Conservation (phyloP, 768 basidiomycete species). For the Tylopilus rubrobrunneus region DNA sequence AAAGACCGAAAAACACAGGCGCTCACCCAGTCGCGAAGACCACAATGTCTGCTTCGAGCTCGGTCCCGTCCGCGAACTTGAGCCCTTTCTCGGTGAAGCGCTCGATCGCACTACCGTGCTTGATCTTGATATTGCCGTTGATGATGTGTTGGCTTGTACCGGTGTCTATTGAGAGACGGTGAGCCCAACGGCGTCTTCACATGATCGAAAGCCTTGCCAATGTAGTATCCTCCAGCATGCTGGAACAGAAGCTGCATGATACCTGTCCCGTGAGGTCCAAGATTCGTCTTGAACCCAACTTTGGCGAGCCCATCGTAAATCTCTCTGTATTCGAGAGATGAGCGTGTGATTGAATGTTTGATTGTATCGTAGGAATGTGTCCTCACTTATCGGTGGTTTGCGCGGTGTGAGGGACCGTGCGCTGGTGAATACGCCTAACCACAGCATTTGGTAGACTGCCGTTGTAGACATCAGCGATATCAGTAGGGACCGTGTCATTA, state of each 20-base stretch:
- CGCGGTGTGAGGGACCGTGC: slow-evolving; percentile 10
- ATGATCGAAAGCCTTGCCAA: slow-evolving; percentile 24
- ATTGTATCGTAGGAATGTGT: too few relatives aligned
- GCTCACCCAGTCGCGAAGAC: slow-evolving; percentile 31
- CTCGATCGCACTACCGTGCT: slow-evolving; percentile 36
- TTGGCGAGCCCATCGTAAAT: slow-evolving; percentile 35
- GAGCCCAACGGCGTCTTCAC: neutral
- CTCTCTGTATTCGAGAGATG: slow-evolving; percentile 21
- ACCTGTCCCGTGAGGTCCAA: slow-evolving; percentile 34
- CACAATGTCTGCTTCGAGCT: slow-evolving; percentile 31
- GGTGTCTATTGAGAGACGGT: slow-evolving; percentile 17
- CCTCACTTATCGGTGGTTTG: slow-evolving; percentile 28
- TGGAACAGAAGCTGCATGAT: slow-evolving; percentile 24
- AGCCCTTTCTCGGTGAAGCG: slow-evolving; percentile 32
- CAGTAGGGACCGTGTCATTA: slow-evolving; percentile 13
- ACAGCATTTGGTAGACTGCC: slow-evolving; percentile 16
- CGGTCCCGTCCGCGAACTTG: slow-evolving; percentile 10
- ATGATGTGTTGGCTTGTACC: slow-evolving; percentile 44
- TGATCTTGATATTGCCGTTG: slow-evolving; percentile 49
- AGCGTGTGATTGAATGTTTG: neutral
- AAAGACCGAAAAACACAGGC: neutral
- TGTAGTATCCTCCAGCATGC: slow-evolving; percentile 39
- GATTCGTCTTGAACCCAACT: slow-evolving; percentile 37
- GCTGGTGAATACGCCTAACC: slow-evolving; percentile 19
- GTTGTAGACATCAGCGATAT: slow-evolving; percentile 19